Evolutionary conservation across 2,329 filamentous ascomycete species (phyloP).

Genomic region (Westerdykella ornata): DNA sequence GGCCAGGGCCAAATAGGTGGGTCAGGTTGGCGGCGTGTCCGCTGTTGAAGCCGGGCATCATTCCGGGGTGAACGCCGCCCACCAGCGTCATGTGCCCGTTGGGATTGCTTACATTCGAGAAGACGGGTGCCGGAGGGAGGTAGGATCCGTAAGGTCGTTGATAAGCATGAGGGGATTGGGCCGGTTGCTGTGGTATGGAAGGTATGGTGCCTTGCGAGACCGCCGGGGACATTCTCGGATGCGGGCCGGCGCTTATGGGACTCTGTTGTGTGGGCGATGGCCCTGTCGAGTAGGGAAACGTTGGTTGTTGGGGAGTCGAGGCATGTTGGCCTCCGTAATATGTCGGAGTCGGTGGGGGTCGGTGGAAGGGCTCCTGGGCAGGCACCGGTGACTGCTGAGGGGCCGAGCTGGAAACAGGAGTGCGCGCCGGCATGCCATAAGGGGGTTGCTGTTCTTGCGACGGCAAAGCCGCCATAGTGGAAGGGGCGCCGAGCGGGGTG

Average conservation of each 20-base stretch:
- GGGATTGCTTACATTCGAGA: conserved; percentile 73
- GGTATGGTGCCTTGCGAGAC: conserved; percentile 40
- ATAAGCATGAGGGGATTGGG: conserved; percentile 44
- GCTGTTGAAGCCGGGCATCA: conserved; percentile 56
- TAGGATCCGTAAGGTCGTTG: conserved; percentile 42
- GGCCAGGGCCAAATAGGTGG: conserved; percentile 47
- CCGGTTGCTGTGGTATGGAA: conserved; percentile 45
- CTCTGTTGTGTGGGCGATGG: conserved; percentile 46
- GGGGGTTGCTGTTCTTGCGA: conserved; percentile 38
- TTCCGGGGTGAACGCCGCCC: conserved; percentile 50
- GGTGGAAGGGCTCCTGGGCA: conserved; percentile 52
- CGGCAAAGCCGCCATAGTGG: conserved; percentile 42
- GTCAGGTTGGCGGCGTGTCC: conserved; percentile 61
- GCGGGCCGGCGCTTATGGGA: conserved; percentile 43
- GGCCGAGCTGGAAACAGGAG: conserved; percentile 34
- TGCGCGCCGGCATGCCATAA: conserved; percentile 45
- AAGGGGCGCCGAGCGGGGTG: conserved; percentile 51
- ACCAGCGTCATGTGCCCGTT: conserved; percentile 66
- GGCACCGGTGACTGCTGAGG: conserved; percentile 48
- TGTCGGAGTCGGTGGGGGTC: conserved; percentile 54
- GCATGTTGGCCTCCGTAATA: conserved; percentile 56
- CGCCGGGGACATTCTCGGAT: conserved; percentile 49
- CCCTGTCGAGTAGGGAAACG: conserved; percentile 45
- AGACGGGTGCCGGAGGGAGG: conserved; percentile 57
- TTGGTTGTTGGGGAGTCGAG: conserved; percentile 45